Conservation (phyloP, 2,329 filamentous ascomycete genomes). For the Cryoendolithus antarcticus region DNA sequence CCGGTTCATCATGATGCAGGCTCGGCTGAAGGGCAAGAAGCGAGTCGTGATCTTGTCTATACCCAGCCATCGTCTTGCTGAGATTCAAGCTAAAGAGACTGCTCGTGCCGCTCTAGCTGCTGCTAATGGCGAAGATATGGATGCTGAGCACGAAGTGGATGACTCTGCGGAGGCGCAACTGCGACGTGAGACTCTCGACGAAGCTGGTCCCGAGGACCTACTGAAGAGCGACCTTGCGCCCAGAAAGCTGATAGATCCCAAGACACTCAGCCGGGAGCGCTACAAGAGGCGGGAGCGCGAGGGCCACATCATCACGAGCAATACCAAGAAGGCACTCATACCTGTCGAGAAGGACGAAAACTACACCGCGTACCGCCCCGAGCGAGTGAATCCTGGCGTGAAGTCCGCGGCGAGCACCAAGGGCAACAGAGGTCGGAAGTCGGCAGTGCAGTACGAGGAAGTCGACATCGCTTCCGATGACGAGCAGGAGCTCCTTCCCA, state of each 20-base stretch:
- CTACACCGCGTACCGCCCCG: conserved; percentile 15
- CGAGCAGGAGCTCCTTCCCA: conserved; percentile 12
- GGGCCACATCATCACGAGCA: conserved; percentile 17
- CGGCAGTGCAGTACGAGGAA: conserved; percentile 30
- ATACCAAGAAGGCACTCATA: conserved; percentile 20
- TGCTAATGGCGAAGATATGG: conserved; percentile 12
- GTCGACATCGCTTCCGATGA: conserved; percentile 35
- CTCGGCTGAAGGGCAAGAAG: conserved; percentile 33
- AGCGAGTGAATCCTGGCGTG: conserved; percentile 14
- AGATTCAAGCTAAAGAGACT: conserved; percentile 18
- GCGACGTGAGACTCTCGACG: conserved; percentile 1
- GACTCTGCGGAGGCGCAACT: conserved; percentile 13
- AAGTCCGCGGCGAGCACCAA: conserved; percentile 2
- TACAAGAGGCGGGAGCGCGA: conserved; percentile 25
- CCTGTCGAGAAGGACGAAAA: conserved; percentile 22
- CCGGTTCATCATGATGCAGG: conserved; percentile 33
- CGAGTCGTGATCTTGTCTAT: conserved; percentile 31
- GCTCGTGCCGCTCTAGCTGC: conserved; percentile 5
- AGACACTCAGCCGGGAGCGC: conserved; percentile 24
- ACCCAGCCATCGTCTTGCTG: conserved; percentile 24
- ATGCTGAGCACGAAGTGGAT: too few relatives aligned
- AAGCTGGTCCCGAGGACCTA: conserved; percentile 7
- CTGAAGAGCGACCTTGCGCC: conserved; percentile 23
- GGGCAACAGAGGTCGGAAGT: conserved; percentile 5
- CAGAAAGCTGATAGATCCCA: conserved; percentile 11